Percentiles rank a stretch among this genome's conserved stretches.
These are phyloP conservation scores for Colletotrichum lentis DNA, from an alignment of 2,329 filamentous ascomycete genomes.

Conservation along the genomic window DNA sequence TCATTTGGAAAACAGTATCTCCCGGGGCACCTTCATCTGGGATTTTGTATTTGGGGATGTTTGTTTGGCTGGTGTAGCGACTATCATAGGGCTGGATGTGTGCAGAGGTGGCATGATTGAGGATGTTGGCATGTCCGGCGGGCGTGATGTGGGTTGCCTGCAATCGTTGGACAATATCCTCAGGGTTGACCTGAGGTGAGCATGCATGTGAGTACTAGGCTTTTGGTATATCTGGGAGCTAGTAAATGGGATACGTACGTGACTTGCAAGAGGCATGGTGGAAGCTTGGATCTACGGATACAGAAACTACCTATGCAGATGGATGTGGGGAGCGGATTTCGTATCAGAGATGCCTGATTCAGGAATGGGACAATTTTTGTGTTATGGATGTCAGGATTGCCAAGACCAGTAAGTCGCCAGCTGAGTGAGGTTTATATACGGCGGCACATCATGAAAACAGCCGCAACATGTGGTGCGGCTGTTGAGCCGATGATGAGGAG, in stretches of 20 bases:
- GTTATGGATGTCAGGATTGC: not conserved
- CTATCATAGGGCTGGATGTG: slow-evolving; percentile 67
- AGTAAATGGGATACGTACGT: slow-evolving; percentile 20
- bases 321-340: not conserved
- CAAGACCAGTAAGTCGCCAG: slow-evolving; percentile 6
- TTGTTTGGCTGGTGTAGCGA: slow-evolving; percentile 61
- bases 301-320: not conserved
- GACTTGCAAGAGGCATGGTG: slow-evolving; percentile 37
- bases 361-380: not conserved
- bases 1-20: slow-evolving; percentile 71
- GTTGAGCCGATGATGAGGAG: slow-evolving; percentile 23
- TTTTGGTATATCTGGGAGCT: not conserved
- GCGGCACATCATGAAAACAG: not conserved
- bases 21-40: slow-evolving; percentile 65
- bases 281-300: not conserved
- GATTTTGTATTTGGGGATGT: slow-evolving; percentile 67
- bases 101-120: slow-evolving; percentile 52
- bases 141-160: slow-evolving; percentile 54
- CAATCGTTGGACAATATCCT: slow-evolving; percentile 63
- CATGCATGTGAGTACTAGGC: not conserved
- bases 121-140: slow-evolving; percentile 47
- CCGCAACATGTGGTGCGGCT: not conserved
- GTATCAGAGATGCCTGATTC: not conserved
- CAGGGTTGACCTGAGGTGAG: slow-evolving; percentile 57
- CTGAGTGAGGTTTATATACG: slow-evolving; percentile 32